phyloP scores from a whole-genome alignment of 768 basidiomycete species.

The Rhodotorula taiwanensis region DNA sequence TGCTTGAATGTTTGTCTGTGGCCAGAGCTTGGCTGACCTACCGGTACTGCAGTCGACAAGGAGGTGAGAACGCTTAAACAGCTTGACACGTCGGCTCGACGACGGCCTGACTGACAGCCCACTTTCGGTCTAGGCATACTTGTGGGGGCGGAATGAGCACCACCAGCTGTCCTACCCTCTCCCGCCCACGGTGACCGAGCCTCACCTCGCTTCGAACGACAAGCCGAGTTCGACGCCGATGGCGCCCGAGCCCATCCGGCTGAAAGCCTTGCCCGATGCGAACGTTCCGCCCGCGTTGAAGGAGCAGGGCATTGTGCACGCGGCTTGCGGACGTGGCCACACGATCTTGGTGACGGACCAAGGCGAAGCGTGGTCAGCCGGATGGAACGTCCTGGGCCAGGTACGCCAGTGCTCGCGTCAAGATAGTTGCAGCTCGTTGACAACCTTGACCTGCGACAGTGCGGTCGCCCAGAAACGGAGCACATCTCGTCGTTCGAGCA shows the following conservation, averaged over 20 bases:
- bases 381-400: conserved; percentile 63
- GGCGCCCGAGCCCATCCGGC: conserved; percentile 61
- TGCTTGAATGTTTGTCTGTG: neutral
- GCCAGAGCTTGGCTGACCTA: neutral
- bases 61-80: conserved; percentile 37
- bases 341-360: conserved; percentile 72
- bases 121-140: conserved; percentile 63
- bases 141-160: conserved; percentile 72
- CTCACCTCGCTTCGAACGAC: conserved; percentile 12
- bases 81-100: too few species aligned
- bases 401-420: conserved; percentile 61
- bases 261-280: conserved; percentile 57
- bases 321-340: conserved; percentile 76
- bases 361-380: conserved; percentile 76
- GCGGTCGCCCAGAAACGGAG: conserved; percentile 40
- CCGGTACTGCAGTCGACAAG: conserved; percentile 1
- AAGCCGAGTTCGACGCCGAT: conserved; percentile 17
- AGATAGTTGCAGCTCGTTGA: too few species aligned
- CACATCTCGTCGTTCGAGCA: conserved; percentile 63
- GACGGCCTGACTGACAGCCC: neutral
- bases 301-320: conserved; percentile 60
- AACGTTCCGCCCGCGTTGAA: conserved; percentile 52
- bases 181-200: conserved; percentile 5
- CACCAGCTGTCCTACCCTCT: conserved; percentile 32
- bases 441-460: too few species aligned